phyloP scores from a whole-genome alignment of 306 rosid genomes.

The Fagus crenata region DNA sequence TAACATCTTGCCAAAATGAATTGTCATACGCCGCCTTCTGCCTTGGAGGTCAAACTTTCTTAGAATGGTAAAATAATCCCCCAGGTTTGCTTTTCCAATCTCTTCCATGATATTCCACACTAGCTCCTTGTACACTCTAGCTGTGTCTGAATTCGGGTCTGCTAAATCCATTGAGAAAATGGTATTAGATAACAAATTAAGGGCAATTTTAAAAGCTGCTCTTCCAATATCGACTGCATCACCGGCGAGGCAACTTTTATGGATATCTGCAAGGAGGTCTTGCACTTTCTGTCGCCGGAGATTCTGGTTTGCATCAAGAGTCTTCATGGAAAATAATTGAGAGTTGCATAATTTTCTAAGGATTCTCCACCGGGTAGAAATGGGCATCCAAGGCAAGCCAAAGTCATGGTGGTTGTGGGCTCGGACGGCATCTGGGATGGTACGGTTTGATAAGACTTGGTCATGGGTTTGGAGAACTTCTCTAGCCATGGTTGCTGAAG shows the following conservation, averaged over 20 bases:
- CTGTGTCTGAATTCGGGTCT: too few relatives aligned
- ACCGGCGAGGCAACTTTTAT: neutral
- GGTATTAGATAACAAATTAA: slow-evolving; percentile 22
- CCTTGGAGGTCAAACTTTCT: neutral
- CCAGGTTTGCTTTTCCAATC: neutral
- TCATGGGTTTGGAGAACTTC: too few relatives aligned
- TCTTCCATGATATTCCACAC: neutral
- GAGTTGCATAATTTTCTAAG: neutral
- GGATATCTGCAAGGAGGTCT: slow-evolving; percentile 1
- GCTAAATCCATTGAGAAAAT: slow-evolving; percentile 11
- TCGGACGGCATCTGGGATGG: too few relatives aligned
- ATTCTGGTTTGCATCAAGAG: neutral
- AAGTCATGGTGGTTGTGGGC: too few relatives aligned
- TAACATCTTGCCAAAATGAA: neutral
- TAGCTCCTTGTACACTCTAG: neutral
- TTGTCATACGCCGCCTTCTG: neutral
- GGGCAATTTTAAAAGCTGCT: slow-evolving; percentile 12
- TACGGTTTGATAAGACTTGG: too few relatives aligned
- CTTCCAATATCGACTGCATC: slow-evolving; percentile 17
- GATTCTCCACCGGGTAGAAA: neutral
- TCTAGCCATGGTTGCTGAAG: too few relatives aligned
- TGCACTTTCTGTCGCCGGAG: slow-evolving; percentile 8
- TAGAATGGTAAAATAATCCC: neutral
- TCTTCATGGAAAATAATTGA: neutral
- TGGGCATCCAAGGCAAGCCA: too few relatives aligned